These are phyloP conservation scores for Candida sanyaensis DNA, from an alignment of 1,139 yeast species.

Conservation along the genomic window DNA sequence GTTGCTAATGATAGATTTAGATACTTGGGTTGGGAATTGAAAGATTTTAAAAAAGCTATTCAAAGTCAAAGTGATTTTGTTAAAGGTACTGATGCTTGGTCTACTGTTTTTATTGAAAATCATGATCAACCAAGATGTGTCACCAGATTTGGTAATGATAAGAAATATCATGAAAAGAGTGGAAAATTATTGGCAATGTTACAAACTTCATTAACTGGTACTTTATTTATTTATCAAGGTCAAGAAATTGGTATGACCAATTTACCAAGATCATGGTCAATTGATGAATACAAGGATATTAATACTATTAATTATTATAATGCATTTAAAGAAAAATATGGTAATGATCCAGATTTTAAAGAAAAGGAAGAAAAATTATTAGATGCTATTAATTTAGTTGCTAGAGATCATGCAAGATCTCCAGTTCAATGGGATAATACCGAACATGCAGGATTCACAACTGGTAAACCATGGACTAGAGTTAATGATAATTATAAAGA, in stretches of 20 bases:
- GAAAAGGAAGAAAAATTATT: conserved; percentile 29
- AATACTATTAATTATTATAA: conserved; percentile 46
- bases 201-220: conserved; percentile 53
- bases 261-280: conserved; percentile 45
- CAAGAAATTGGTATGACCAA: conserved; percentile 63
- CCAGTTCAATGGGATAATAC: conserved; percentile 60
- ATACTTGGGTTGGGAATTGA: conserved; percentile 33
- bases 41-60: conserved; percentile 47
- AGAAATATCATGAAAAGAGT: conserved; percentile 33
- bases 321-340: conserved; percentile 30
- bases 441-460: conserved; percentile 50
- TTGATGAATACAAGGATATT: conserved; percentile 53
- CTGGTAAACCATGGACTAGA: conserved; percentile 56
- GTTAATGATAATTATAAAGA: conserved; percentile 52
- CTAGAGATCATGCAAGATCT: conserved; percentile 58
- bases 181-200: conserved; percentile 53
- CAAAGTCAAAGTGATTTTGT: conserved; percentile 36
- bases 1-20: conserved; percentile 34
- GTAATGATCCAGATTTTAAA: conserved; percentile 28
- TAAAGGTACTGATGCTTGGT: conserved; percentile 57
- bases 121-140: conserved; percentile 61
- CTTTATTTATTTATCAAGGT: conserved; percentile 60
- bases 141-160: conserved; percentile 51
- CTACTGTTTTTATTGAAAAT: conserved; percentile 55
- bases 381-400: conserved; percentile 36